Percentiles rank a stretch among this genome's conserved stretches.
phyloP scores from a whole-genome alignment of 2,329 filamentous ascomycete species.

The Rhynchosporium graminicola region DNA sequence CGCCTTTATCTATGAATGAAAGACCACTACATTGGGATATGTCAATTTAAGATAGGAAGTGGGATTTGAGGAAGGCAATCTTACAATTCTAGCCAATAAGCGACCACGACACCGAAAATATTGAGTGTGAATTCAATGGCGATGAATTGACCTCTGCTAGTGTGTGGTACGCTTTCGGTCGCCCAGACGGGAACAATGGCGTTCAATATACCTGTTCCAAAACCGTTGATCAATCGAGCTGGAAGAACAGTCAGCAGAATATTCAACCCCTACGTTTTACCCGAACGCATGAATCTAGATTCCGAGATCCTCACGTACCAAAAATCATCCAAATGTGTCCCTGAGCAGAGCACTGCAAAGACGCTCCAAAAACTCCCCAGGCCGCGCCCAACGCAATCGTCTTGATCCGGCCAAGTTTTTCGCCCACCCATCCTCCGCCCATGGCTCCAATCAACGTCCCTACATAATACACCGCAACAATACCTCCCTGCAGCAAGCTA shows the following conservation, averaged over 20 bases:
- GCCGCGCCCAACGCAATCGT: conserved; percentile 61
- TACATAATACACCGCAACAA: conserved; percentile 57
- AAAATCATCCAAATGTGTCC: conserved; percentile 72
- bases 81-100: conserved; percentile 57
- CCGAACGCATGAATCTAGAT: too few species aligned
- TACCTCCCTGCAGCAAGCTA: conserved; percentile 62
- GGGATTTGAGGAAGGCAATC: conserved; percentile 6
- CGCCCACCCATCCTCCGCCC: conserved; percentile 63
- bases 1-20: conserved; percentile 60
- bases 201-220: conserved; percentile 44
- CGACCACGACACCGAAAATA: conserved; percentile 66
- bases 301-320: conserved; percentile 43
- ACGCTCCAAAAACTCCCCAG: conserved; percentile 62
- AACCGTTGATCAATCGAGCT: conserved; percentile 48
- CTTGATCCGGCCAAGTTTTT: conserved; percentile 61
- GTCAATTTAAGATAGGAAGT: neutral
- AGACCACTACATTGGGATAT: conserved; percentile 47
- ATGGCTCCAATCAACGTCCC: conserved; percentile 65
- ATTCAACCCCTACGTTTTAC: neutral
- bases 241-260: conserved; percentile 9
- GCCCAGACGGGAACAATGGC: conserved; percentile 47
- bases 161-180: conserved; percentile 58
- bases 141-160: conserved; percentile 67
- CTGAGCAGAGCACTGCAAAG: conserved; percentile 64
- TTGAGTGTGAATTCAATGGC: conserved; percentile 74